Conservation (phyloP, 2,329 filamentous ascomycete genomes). For the Sporothrix protearum region DNA sequence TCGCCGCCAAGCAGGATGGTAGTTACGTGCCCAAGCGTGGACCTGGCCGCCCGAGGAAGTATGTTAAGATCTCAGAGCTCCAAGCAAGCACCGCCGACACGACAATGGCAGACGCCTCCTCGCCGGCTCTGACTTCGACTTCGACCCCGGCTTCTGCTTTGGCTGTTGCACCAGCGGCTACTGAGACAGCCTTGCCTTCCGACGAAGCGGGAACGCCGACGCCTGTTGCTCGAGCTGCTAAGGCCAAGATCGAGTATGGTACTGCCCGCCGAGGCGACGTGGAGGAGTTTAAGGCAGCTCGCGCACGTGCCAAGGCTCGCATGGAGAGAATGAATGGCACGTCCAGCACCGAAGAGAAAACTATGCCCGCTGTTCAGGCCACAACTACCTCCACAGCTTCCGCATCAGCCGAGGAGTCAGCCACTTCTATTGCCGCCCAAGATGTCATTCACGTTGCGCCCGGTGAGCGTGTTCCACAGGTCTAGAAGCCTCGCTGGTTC, state of each 20-base stretch:
- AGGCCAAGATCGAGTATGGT: background rate
- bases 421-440: background rate
- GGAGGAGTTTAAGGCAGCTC: background rate
- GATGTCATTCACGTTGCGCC: conserved; percentile 16
- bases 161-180: background rate
- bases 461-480: background rate
- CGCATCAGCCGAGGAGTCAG: background rate
- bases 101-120: background rate
- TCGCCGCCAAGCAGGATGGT: background rate
- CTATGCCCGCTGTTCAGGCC: background rate
- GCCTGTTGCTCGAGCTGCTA: background rate
- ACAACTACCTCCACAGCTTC: background rate
- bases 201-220: background rate
- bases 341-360: background rate
- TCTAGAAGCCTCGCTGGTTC: conserved; percentile 12
- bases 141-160: background rate
- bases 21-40: conserved; percentile 4
- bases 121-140: background rate
- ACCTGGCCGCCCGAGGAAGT: conserved; percentile 11
- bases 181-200: background rate
- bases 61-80: background rate
- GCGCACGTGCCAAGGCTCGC: background rate
- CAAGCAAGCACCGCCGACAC: background rate
- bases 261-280: background rate
- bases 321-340: background rate